A percentile compares a stretch with the other conserved stretches of the same genome.
These are phyloP conservation scores for Helicocarpus griseus DNA, from an alignment of 2,329 filamentous ascomycete genomes.

Conservation along the genomic window DNA sequence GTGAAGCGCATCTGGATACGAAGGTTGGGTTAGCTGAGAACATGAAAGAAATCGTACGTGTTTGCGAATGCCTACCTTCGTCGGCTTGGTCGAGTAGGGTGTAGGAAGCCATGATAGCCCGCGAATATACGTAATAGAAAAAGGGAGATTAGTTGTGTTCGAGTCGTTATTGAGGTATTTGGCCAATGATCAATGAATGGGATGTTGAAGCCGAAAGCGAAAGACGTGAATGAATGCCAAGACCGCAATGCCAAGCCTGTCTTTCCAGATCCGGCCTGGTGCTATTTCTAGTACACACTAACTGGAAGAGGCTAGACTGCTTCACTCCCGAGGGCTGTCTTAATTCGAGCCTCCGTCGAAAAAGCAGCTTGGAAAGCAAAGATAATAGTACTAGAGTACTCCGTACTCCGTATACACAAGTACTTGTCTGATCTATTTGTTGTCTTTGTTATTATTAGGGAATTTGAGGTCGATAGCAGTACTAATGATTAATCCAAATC, in stretches of 20 bases:
- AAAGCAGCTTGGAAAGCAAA: background rate
- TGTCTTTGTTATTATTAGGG: too few species aligned
- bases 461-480: too few species aligned
- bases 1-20: slow-evolving; percentile 61
- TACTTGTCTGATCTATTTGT: too few species aligned
- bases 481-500: too few species aligned
- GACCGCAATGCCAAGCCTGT: background rate
- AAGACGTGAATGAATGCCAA: background rate
- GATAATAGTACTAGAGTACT: too few species aligned
- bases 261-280: background rate
- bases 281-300: background rate
- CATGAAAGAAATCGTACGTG: slow-evolving; percentile 3
- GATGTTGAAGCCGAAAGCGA: background rate
- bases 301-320: background rate
- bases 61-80: slow-evolving; percentile 25
- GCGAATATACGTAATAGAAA: background rate
- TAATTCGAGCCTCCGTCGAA: too few species aligned
- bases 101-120: slow-evolving; percentile 45
- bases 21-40: slow-evolving; percentile 4
- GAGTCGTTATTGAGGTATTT: background rate
- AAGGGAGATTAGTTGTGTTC: background rate
- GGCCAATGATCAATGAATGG: background rate
- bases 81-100: slow-evolving; percentile 63
- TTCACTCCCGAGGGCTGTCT: too few species aligned
- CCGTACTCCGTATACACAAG: too few species aligned